These are phyloP conservation scores for Mallotus nudiflorus DNA, from an alignment of 345 rosid genomes.

Conservation along the genomic window DNA sequence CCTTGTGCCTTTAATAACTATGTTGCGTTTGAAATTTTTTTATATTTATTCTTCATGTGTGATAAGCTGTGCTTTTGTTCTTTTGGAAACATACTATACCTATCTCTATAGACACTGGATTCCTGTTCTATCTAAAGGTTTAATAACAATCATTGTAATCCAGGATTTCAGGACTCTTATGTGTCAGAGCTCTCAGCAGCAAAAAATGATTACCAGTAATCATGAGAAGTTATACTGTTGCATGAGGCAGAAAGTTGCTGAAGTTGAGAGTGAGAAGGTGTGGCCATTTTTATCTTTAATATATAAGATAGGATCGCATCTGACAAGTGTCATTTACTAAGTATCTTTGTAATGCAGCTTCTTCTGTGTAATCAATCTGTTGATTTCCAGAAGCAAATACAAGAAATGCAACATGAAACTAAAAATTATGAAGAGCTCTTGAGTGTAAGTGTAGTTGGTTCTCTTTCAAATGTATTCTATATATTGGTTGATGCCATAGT, in stretches of 20 bases:
- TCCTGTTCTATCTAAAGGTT: constrained; percentile 9
- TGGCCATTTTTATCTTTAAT: background rate
- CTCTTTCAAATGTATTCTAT: background rate
- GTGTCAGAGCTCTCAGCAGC: constrained; percentile 46
- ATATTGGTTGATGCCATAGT: background rate
- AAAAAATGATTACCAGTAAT: constrained; percentile 41
- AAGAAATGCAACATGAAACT: constrained; percentile 46
- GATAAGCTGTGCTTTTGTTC: background rate
- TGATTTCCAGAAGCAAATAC: constrained; percentile 54
- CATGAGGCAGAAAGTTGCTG: constrained; percentile 48
- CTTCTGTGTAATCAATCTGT: constrained; percentile 41
- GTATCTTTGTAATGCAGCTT: constrained; percentile 40
- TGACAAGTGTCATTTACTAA: constrained; percentile 9
- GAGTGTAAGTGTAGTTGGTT: constrained; percentile 32
- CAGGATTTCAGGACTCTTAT: constrained; percentile 66
- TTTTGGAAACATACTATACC: background rate
- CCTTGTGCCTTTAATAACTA: too few species aligned
- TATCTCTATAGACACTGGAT: background rate
- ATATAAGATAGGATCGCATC: background rate
- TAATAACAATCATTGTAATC: constrained; percentile 13
- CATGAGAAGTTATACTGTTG: constrained; percentile 38
- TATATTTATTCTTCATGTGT: constrained; percentile 2
- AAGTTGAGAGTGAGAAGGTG: constrained; percentile 73
- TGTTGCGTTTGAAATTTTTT: too few species aligned
- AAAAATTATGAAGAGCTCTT: constrained; percentile 48